phyloP scores from a whole-genome alignment of 768 basidiomycete species.

The Solioccasus polychromus region DNA sequence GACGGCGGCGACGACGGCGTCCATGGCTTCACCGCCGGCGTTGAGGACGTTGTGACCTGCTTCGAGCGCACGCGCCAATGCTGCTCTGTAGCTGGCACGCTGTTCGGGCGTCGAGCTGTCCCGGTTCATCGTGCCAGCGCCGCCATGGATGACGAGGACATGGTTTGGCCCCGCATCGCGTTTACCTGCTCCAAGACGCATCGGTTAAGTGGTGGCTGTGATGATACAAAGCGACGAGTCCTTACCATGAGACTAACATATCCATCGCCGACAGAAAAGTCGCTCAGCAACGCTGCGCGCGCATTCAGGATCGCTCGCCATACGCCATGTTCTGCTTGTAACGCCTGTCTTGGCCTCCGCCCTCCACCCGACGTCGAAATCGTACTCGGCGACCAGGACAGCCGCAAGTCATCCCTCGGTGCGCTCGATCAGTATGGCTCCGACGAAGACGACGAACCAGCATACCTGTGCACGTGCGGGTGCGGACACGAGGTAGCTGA shows the following conservation, averaged over 20 bases:
- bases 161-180: constrained; percentile 16
- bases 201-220: too few species aligned
- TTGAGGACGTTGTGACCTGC: constrained; percentile 63
- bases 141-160: constrained; percentile 74
- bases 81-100: constrained; percentile 54
- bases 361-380: constrained; percentile 60
- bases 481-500: constrained; percentile 66
- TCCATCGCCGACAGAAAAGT: constrained; percentile 54
- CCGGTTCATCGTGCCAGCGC: constrained; percentile 68
- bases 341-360: constrained; percentile 64
- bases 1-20: constrained; percentile 77
- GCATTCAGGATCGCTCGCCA: constrained; percentile 83
- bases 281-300: constrained; percentile 48
- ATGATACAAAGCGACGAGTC: too few species aligned
- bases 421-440: constrained; percentile 66
- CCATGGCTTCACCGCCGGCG: constrained; percentile 77
- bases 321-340: constrained; percentile 65
- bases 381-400: constrained; percentile 47
- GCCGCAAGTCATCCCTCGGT: constrained; percentile 46
- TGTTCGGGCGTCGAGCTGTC: constrained; percentile 58
- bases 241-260: constrained; percentile 61
- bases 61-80: constrained; percentile 50
- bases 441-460: constrained; percentile 58
- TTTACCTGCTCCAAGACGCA: too few species aligned
- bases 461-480: constrained; percentile 58